Conservation (phyloP, 2,329 filamentous ascomycete species). For the Claviceps arundinis region DNA sequence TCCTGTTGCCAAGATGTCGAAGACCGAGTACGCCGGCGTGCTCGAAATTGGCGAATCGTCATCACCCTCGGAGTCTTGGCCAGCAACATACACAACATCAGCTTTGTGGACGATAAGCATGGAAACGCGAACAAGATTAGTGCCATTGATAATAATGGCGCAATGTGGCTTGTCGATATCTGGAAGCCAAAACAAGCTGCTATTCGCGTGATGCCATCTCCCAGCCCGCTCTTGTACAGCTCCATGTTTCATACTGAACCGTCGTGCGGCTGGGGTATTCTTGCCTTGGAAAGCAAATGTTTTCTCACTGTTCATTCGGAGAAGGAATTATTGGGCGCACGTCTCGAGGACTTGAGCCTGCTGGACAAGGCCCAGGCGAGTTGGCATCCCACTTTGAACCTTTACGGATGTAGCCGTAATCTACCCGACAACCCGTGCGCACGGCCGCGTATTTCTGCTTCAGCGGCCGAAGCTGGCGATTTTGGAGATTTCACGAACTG, state of each 20-base stretch:
- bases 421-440: constrained; percentile 21
- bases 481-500: not conserved
- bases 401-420: constrained; percentile 12
- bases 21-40: constrained; percentile 25
- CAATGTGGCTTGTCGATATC: constrained; percentile 37
- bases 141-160: constrained; percentile 37
- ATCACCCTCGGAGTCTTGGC: constrained; percentile 27
- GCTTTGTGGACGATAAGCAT: constrained; percentile 31
- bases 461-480: not conserved
- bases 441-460: not conserved
- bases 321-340: constrained; percentile 21
- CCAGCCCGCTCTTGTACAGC: constrained; percentile 12
- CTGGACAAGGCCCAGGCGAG: constrained; percentile 7
- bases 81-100: constrained; percentile 39
- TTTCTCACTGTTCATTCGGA: constrained; percentile 25
- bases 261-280: constrained; percentile 34
- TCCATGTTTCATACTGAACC: constrained; percentile 15
- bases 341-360: constrained; percentile 9
- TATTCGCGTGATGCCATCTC: constrained; percentile 13
- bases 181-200: constrained; percentile 26
- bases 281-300: constrained; percentile 29
- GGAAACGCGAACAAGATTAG: constrained; percentile 37
- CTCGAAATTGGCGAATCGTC: constrained; percentile 36
- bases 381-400: constrained; percentile 12
- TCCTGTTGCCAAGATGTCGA: constrained; percentile 11